Conservation (phyloP, 2,329 filamentous ascomycete genomes). For the Aureobasidium sp. region DNA sequence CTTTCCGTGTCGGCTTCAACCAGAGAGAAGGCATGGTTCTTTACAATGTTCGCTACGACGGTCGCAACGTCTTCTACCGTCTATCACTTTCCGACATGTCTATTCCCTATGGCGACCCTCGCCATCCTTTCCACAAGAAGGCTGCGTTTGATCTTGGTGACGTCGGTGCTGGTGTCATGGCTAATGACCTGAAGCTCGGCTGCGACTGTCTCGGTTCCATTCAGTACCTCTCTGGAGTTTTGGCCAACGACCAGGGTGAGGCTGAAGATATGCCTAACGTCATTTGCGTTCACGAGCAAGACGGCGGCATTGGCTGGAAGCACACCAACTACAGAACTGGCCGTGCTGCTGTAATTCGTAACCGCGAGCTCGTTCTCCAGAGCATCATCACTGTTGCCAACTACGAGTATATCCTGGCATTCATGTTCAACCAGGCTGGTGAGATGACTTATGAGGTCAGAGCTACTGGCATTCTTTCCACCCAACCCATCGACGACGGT, state of each 20-base stretch:
- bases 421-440: constrained; percentile 64
- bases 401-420: constrained; percentile 68
- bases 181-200: constrained; percentile 62
- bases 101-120: constrained; percentile 56
- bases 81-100: constrained; percentile 63
- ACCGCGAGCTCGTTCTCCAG: constrained; percentile 60
- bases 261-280: constrained; percentile 57
- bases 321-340: constrained; percentile 65
- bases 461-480: constrained; percentile 62
- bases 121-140: constrained; percentile 62
- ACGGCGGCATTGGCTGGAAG: constrained; percentile 63
- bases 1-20: constrained; percentile 56
- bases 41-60: constrained; percentile 50
- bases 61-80: constrained; percentile 60
- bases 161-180: constrained; percentile 57
- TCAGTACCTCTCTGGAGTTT: constrained; percentile 56
- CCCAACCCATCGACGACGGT: constrained; percentile 60
- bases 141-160: constrained; percentile 65
- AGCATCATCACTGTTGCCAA: constrained; percentile 66
- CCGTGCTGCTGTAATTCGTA: constrained; percentile 55
- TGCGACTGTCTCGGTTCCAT: constrained; percentile 66
- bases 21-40: constrained; percentile 59
- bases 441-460: constrained; percentile 61
- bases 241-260: constrained; percentile 54
- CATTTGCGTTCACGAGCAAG: constrained; percentile 64